Base-by-base conservation (phyloP, 441 rosid genomes). In the Breynia disticha region DNA sequence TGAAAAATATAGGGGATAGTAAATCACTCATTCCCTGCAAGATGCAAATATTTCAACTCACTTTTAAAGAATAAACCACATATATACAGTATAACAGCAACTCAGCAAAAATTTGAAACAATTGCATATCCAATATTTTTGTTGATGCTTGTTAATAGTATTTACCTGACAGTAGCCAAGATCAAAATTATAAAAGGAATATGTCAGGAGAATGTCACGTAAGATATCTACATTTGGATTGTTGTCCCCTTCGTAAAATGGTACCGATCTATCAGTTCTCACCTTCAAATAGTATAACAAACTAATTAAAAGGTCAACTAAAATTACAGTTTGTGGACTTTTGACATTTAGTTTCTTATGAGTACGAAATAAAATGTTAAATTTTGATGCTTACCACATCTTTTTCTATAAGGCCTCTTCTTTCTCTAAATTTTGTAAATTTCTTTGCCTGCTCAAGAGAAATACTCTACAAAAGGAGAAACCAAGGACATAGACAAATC, bases 81-180 rank as follows among this genome's bases (percentile, higher is more conserved):
- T 28, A 28, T n/a, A n/a, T n/a, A n/a, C n/a, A n/a, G n/a, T n/a
- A n/a, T n/a, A n/a, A n/a, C n/a, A n/a, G n/a, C n/a, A n/a, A 28
- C 35, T 28, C 35, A 3, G 5, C 35, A 2, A 4, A 28, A 24
- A 2, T 24, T 24, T 24, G 35, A 28, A 28, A 4, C 35, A 28
- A 28, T 28, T 28, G 35, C 35, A 28, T 28, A 28, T 28, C 35
- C 35, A 28, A 5, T 28, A 28, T 28, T 4, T 1, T 4, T 4
- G 35, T 28, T 28, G n/a, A n/a, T n/a, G n/a, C n/a, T n/a, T n/a
- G n/a, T n/a, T n/a, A n/a, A 19, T 16, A n/a, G 57, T 19, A 54
- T 57, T 63, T 73, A 90, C 99, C 96, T 94, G 99, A 77, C 99
- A 90, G 73, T 94, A 94, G 60, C 99, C 96, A 44, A 94, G 94